Base-by-base conservation (phyloP, 2,329 filamentous ascomycete species). In the Colletotrichum ledebouriae region DNA sequence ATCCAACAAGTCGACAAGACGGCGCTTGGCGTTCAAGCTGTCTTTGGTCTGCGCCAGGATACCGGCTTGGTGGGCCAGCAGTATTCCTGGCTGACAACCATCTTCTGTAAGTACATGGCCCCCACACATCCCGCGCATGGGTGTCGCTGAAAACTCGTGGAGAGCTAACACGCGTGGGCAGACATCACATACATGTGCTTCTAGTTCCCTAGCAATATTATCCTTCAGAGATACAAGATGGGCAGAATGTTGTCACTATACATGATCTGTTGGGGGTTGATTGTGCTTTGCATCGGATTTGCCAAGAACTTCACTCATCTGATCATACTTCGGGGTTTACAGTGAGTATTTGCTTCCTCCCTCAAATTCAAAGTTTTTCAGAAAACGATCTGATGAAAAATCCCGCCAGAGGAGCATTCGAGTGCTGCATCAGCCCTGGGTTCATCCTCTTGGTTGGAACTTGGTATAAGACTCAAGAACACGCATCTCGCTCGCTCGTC, bases 1-100 rank as follows among this genome's bases (percentile, higher is more conserved):
- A 81, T 84, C 56, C 83, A 85, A 69, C 83, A 84, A 71, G 79
- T 78, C 0, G 82, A 84, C 73, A 84, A 84, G 72, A 84, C 81
- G 2, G 78, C 79, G 0, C 73, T 81, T 15, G 75, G 79, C 20
- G 78, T 74, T 0, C 79, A 81, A 57, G 79, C 80, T 15, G 79
- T 75, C 0, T 80, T 81, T 53, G 80, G 80, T 6, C 73, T 81
- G 4, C 67, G 75, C 42, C 72, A 75, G 39, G 79, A 73, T 34
- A 73, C 73, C 2, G 46, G 66, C 4, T 70, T 77, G 4, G 63
- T 71, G 2, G 76, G 75, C 1, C 72, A 75, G 25, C 67, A 77
- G 56, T 74, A 71, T 22, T 56, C 57, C 3, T 73, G 70, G 71
- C 73, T 76, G 25, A 79, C 78, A 22, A 80, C 78, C 55, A 76